Conservation (phyloP, 1,139 yeast species). For the Pichia sp. region DNA sequence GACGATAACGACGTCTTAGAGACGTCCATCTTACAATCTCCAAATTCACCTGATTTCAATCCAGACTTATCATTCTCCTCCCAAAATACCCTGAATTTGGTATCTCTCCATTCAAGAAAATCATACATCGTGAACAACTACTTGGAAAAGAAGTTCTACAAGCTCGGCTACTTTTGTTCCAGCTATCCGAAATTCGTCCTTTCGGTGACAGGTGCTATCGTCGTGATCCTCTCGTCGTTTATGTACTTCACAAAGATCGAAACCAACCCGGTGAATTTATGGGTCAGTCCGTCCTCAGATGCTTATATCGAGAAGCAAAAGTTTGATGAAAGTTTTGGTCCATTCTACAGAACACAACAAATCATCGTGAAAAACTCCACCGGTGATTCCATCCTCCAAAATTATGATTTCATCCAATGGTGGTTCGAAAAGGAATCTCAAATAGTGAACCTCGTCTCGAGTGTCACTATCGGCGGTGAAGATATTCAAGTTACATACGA, state of each 20-base stretch:
- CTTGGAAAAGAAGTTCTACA: constrained; percentile 45
- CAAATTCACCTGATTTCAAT: constrained; percentile 10
- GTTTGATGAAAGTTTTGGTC: constrained; percentile 84
- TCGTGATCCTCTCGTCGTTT: constrained; percentile 52
- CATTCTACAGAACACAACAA: constrained; percentile 89
- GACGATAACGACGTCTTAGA: constrained; percentile 22
- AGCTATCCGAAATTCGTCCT: constrained; percentile 57
- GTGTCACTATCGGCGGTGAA: constrained; percentile 16
- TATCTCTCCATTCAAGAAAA: constrained; percentile 19
- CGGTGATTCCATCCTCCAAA: constrained; percentile 50
- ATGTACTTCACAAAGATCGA: constrained; percentile 59
- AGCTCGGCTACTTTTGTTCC: constrained; percentile 57
- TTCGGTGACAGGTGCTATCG: constrained; percentile 42
- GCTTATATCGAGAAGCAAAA: constrained; percentile 66
- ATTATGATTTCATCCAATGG: constrained; percentile 75
- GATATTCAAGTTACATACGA: constrained; percentile 40
- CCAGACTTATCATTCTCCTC: constrained; percentile 25
- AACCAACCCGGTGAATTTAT: constrained; percentile 73
- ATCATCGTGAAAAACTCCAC: constrained; percentile 70
- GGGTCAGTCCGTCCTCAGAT: constrained; percentile 86
- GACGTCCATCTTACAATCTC: constrained; percentile 1
- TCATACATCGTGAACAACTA: constrained; percentile 44
- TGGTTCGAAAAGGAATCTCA: constrained; percentile 78
- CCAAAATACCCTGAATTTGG: constrained; percentile 4
- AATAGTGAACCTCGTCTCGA: constrained; percentile 36